Percentiles rank a stretch among this genome's conserved stretches.
These are phyloP conservation scores for Metarhizium album DNA, from an alignment of 2,329 filamentous ascomycete species.

Conservation along the genomic window DNA sequence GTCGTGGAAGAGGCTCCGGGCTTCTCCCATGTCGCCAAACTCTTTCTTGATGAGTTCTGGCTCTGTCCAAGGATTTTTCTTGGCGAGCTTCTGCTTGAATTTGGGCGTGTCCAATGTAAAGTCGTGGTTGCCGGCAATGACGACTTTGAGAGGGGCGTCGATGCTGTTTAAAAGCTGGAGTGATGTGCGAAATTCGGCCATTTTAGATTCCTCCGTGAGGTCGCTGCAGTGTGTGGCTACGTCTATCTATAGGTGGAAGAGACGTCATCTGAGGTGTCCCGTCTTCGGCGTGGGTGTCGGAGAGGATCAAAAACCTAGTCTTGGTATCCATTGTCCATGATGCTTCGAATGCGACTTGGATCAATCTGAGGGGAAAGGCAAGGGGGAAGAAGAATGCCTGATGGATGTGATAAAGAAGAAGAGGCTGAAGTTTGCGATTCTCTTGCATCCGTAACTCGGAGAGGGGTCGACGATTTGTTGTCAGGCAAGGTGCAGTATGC, in stretches of 20 bases:
- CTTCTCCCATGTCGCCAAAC: constrained; percentile 10
- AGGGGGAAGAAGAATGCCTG: no score
- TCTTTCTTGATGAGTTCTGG: neutral
- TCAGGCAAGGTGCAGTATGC: no score
- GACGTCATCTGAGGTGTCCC: neutral
- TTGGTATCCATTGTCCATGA: neutral
- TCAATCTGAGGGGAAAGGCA: no score
- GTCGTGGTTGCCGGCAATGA: constrained; percentile 43
- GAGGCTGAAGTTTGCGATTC: no score
- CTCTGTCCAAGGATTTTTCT: constrained; percentile 5
- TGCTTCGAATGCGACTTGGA: no score
- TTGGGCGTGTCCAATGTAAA: constrained; percentile 26
- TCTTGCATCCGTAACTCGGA: no score
- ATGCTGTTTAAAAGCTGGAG: constrained; percentile 27
- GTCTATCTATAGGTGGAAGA: constrained; percentile 25
- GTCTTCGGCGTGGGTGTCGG: neutral
- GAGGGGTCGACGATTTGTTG: no score
- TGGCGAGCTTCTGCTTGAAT: constrained; percentile 21
- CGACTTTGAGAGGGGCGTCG: constrained; percentile 31
- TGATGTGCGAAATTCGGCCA: constrained; percentile 26
- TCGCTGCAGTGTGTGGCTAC: constrained; percentile 41
- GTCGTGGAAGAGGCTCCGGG: constrained; percentile 16
- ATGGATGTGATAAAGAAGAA: no score
- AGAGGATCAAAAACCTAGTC: neutral
- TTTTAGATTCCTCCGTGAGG: constrained; percentile 32